These are phyloP conservation scores for Xylariomycetidae sp. DNA, from an alignment of 2,329 filamentous ascomycete species.

Conservation along the genomic window DNA sequence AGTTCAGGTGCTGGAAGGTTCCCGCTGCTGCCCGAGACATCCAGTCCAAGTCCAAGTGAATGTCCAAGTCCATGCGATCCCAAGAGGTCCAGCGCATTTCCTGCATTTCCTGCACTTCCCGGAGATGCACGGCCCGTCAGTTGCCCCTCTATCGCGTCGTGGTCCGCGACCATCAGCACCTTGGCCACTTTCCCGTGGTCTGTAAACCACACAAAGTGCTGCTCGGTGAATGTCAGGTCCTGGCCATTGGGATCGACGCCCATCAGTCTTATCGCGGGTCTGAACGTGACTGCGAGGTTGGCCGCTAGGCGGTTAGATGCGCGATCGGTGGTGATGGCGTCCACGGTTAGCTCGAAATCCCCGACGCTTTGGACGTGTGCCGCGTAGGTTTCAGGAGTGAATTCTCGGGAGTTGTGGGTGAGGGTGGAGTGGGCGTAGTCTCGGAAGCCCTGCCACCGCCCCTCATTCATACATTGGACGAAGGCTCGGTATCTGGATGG, in stretches of 20 bases:
- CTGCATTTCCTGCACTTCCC: no score
- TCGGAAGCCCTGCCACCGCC: constrained; percentile 14
- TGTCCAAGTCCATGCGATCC: no score
- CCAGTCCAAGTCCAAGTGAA: no score
- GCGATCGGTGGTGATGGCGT: constrained; percentile 15
- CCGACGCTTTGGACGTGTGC: constrained; percentile 6
- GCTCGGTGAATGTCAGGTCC: constrained; percentile 7
- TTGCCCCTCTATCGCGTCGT: constrained; percentile 11
- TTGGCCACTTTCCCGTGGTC: constrained; percentile 13
- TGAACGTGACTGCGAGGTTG: constrained; percentile 7
- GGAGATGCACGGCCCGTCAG: constrained; percentile 1
- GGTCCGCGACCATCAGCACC: constrained; percentile 8
- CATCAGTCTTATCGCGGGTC: neutral
- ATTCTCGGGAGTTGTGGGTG: constrained; percentile 9
- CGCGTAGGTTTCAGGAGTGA: constrained; percentile 10
- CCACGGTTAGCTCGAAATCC: constrained; percentile 10
- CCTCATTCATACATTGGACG: constrained; percentile 15
- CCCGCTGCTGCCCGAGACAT: no score
- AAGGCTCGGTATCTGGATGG: constrained; percentile 11
- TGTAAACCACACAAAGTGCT: constrained; percentile 13
- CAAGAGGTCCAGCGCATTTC: no score
- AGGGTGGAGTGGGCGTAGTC: constrained; percentile 10
- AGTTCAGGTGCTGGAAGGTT: constrained; percentile 11
- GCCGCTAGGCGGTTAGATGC: constrained; percentile 10
- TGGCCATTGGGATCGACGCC: constrained; percentile 2